These are phyloP conservation scores for Gigaspora rosea DNA, from an alignment of 192 early-diverging fungal genomes.

Conservation along the genomic window DNA sequence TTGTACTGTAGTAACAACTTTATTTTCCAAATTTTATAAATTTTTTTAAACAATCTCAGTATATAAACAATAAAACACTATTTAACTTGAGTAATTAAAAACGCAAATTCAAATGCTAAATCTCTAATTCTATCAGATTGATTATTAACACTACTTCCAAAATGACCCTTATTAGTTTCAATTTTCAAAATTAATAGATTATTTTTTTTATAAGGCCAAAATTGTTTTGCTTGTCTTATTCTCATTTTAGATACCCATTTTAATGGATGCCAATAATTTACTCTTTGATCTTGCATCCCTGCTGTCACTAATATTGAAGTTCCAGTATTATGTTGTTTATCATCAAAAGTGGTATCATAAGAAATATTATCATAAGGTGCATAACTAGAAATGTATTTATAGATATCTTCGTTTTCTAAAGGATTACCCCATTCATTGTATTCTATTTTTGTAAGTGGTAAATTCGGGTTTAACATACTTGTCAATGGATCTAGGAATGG, in stretches of 20 bases:
- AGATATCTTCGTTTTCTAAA: constrained; percentile 47
- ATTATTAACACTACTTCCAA: constrained; percentile 46
- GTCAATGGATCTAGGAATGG: constrained; percentile 87
- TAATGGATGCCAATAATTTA: constrained; percentile 80
- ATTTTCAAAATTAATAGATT: constrained; percentile 45
- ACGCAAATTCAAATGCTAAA: constrained; percentile 54
- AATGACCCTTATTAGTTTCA: constrained; percentile 55
- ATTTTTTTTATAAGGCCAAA: constrained; percentile 34
- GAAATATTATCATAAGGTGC: constrained; percentile 72
- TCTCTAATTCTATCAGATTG: constrained; percentile 53
- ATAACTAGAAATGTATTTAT: constrained; percentile 60
- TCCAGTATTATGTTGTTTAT: constrained; percentile 26
- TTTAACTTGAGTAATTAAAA: constrained; percentile 44
- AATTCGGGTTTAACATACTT: constrained; percentile 76
- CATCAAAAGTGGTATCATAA: not conserved
- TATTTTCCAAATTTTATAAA: too few relatives aligned
- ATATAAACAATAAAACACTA: too few relatives aligned
- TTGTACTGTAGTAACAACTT: too few relatives aligned
- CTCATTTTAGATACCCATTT: constrained; percentile 83
- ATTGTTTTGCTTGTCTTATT: constrained; percentile 32
- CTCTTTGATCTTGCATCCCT: constrained; percentile 80
- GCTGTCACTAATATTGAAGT: constrained; percentile 75
- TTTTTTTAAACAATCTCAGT: too few relatives aligned
- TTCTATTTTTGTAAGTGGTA: constrained; percentile 73
- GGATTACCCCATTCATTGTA: constrained; percentile 81